A percentile compares a stretch with the other conserved stretches of the same genome.
Conservation (phyloP, 345 rosid species). For the Lepidium didymum region DNA sequence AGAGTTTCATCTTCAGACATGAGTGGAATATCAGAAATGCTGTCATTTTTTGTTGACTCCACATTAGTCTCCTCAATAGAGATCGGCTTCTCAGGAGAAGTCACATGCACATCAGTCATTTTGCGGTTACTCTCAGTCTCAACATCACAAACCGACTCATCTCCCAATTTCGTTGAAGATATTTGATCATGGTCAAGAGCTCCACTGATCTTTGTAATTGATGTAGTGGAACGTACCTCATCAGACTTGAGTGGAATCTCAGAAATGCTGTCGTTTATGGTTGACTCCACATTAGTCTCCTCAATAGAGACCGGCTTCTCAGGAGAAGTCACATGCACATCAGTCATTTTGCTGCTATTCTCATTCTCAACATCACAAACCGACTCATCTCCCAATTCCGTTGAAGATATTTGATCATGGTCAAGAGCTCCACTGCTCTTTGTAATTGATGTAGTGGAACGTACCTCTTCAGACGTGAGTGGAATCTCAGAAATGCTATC, state of each 20-base stretch:
- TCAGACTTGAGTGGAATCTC: slow-evolving; percentile 22
- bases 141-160: slow-evolving; percentile 23
- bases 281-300: slow-evolving; percentile 23
- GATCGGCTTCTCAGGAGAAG: background rate
- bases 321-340: slow-evolving; percentile 1
- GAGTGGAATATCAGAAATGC: slow-evolving; percentile 9
- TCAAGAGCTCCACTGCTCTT: slow-evolving; percentile 21
- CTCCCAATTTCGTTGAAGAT: slow-evolving; percentile 1
- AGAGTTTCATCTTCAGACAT: slow-evolving; percentile 21
- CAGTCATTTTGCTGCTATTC: slow-evolving; percentile 9
- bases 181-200: background rate
- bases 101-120: slow-evolving; percentile 1
- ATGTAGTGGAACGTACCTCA: slow-evolving; percentile 18
- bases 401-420: background rate
- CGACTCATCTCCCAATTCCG: background rate
- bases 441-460: slow-evolving; percentile 22
- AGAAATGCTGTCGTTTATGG: slow-evolving; percentile 10
- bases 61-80: slow-evolving; percentile 18
- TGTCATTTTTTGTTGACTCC: slow-evolving; percentile 15
- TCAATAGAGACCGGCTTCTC: slow-evolving; percentile 3
- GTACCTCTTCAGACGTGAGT: slow-evolving; percentile 1
- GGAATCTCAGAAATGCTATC: slow-evolving; percentile 15
- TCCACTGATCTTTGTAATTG: slow-evolving; percentile 17
- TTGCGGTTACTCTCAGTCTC: slow-evolving; percentile 13
- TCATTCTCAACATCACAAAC: slow-evolving; percentile 11